Percentiles rank a stretch among this genome's conserved stretches.
These are phyloP conservation scores for Phaffomyces thermotolerans DNA, from an alignment of 805 yeast genomes.

Conservation along the genomic window DNA sequence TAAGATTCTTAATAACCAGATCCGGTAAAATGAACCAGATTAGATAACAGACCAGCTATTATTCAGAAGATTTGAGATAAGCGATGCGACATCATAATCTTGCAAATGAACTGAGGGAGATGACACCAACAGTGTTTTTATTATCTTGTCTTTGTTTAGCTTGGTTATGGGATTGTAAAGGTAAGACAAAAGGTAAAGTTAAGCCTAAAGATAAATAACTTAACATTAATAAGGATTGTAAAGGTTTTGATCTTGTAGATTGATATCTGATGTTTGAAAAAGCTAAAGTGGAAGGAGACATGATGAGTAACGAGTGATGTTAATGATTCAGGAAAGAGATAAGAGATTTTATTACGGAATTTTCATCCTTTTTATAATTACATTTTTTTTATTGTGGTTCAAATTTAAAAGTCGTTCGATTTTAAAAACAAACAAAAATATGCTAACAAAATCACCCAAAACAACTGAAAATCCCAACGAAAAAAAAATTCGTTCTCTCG, in stretches of 20 bases:
- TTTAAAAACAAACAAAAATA: background rate
- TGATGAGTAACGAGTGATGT: background rate
- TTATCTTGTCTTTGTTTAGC: constrained; percentile 2
- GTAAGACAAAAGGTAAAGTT: constrained; percentile 19
- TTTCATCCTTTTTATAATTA: background rate
- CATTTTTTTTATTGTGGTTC: background rate
- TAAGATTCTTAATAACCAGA: no score
- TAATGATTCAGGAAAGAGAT: background rate
- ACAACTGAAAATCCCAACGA: background rate
- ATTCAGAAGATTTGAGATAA: no score
- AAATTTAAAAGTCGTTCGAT: constrained; percentile 3
- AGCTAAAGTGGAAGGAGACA: constrained; percentile 13
- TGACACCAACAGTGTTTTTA: constrained; percentile 12
- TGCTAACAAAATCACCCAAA: no score
- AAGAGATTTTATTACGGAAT: background rate
- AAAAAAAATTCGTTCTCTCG: no score
- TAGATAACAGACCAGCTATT: background rate
- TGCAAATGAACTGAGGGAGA: constrained; percentile 14
- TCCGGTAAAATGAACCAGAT: background rate
- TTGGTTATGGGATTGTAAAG: constrained; percentile 13
- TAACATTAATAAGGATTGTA: constrained; percentile 19
- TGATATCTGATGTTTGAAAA: constrained; percentile 16
- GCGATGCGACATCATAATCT: constrained; percentile 1
- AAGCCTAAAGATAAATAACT: constrained; percentile 17
- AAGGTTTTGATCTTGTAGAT: constrained; percentile 4